Evolutionary conservation across 257 asterid species (phyloP), one percentile per base, ranked within the genome.

Genomic region (Rhazya stricta): DNA sequence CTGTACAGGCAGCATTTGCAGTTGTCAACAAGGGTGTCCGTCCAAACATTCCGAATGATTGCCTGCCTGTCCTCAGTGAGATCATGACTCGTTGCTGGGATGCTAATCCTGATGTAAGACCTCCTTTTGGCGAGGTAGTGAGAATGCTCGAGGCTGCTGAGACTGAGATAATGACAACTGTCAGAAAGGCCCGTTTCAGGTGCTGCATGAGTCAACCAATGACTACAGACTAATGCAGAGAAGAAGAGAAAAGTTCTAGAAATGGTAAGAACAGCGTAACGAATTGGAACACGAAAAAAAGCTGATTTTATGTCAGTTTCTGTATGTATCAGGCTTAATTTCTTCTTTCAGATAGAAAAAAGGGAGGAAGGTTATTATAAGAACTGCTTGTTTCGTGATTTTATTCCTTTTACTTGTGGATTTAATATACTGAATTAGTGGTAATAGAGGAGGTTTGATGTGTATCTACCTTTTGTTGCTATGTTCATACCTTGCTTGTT

Each of bases 11-110:
- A 2, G 99, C 97, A 21, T 94, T 94, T 81, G 97, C 97, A 1
- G 99, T 94, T 39, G 99, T 94, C 71, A 94, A 91, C 90, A 93
- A 94, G 82, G 97, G 99, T 3, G 90, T 92, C 23, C 93, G 97
- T 10, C 98, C 98, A 15, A 83, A 86, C 50, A 83, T 92, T 74
- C 97, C 99, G 11, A 81, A 72, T 30, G 97, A 90, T 77, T 89
- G 97, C 68, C 91, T 92, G 37, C 96, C 90, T 3, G 91, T 87
- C 54, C 90, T 92, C 18, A 60, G 92, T 77, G 96, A 88, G 83
- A 91, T 94, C 74, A 94, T 94, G 99, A 90, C 92, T 6, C 91
- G 85, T 67, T 94, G 99, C 89, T 94, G 97, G 99, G 97, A 94
- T 34, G 84, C 76, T 34, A 87, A 94, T 78, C 92, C 97, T 0